phyloP scores from a whole-genome alignment of 2,329 filamentous ascomycete genomes.

The Magnaporthales sp. region DNA sequence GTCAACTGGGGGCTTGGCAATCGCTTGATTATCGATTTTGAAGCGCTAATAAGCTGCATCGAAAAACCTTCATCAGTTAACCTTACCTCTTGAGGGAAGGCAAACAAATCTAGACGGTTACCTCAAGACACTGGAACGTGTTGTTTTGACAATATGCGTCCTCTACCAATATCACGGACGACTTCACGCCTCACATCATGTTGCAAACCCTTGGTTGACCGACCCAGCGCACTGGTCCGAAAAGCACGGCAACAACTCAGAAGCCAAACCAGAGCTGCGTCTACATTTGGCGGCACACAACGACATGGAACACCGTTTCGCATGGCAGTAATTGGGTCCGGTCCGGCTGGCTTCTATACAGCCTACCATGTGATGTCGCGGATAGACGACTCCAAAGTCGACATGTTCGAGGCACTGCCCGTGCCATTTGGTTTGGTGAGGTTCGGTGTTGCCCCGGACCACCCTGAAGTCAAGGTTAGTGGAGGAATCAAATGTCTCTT shows the following conservation, averaged over 20 bases:
- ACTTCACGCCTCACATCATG: neutral
- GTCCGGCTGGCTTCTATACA: constrained; percentile 93
- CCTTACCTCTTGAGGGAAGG: neutral
- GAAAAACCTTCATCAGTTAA: neutral
- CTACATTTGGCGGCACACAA: neutral
- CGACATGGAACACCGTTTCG: constrained; percentile 49
- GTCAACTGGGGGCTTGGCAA: neutral
- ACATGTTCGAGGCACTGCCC: constrained; percentile 94
- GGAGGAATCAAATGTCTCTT: neutral
- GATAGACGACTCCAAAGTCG: constrained; percentile 62
- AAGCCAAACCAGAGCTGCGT: neutral
- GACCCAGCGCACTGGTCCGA: neutral
- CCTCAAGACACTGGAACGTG: neutral
- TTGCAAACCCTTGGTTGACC: neutral
- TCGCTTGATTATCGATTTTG: neutral
- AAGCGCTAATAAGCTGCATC: neutral
- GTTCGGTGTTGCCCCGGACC: constrained; percentile 95
- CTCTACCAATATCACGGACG: neutral
- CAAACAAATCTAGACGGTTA: neutral
- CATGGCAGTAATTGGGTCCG: constrained; percentile 84
- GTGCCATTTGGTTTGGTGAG: constrained; percentile 89
- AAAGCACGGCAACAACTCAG: neutral
- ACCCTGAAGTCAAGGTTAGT: constrained; percentile 89
- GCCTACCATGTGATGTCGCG: constrained; percentile 76
- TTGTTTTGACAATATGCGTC: constrained; percentile 1